Conservation (phyloP, 495 filamentous ascomycete genomes). For the Neurospora tetraspora region DNA sequence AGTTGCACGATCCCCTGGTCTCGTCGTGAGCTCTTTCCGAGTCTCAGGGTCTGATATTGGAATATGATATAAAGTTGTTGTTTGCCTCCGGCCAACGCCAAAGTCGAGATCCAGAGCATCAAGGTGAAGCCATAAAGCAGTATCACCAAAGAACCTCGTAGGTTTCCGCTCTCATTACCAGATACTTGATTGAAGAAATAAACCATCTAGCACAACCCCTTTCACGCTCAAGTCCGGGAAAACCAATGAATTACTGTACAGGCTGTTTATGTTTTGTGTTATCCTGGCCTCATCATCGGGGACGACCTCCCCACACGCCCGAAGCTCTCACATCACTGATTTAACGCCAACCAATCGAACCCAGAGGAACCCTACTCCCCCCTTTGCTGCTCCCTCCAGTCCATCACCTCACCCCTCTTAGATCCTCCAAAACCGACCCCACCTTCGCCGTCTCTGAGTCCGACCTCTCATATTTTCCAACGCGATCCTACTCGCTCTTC, state of each 20-base stretch:
- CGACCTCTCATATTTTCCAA: not conserved
- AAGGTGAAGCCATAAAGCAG: too few relatives aligned
- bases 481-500: constrained; percentile 10
- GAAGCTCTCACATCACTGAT: not conserved
- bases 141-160: too few relatives aligned
- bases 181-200: not conserved
- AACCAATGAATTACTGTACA: not conserved
- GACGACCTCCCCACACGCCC: not conserved
- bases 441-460: not conserved
- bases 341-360: not conserved
- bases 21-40: not conserved
- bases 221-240: not conserved
- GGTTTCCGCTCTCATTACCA: not conserved
- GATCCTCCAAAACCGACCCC: not conserved
- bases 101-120: too few relatives aligned
- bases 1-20: not conserved
- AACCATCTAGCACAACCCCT: not conserved
- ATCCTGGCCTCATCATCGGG: not conserved
- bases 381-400: not conserved
- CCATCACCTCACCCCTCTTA: not conserved
- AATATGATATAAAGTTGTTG: too few relatives aligned
- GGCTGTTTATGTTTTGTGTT: not conserved
- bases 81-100: too few relatives aligned
- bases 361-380: not conserved
- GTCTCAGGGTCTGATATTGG: not conserved